Evolutionary conservation across 768 basidiomycete species (phyloP).

Genomic region (Kwoniella sp.): DNA sequence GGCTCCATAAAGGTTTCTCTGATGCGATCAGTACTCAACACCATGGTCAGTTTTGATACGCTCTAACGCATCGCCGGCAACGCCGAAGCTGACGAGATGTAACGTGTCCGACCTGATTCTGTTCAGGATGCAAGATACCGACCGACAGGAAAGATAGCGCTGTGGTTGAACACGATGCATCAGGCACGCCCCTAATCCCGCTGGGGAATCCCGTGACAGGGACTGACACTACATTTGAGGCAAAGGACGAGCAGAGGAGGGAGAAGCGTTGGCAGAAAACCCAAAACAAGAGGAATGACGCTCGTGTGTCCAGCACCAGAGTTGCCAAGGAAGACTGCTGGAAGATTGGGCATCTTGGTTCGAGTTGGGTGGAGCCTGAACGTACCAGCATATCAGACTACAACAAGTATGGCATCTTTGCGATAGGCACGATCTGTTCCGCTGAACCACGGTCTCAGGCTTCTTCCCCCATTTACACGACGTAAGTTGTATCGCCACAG

Average conservation of each 20-base stretch:
- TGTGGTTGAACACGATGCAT: too few relatives aligned
- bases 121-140: too few relatives aligned
- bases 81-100: too few relatives aligned
- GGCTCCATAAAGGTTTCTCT: too few relatives aligned
- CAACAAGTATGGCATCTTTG: constrained; percentile 17
- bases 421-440: not conserved
- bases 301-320: constrained; percentile 1
- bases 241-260: not conserved
- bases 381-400: constrained; percentile 22
- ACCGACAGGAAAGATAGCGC: too few relatives aligned
- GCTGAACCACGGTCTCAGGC: constrained; percentile 14
- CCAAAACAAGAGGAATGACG: not conserved
- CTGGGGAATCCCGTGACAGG: constrained; percentile 3
- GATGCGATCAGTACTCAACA: too few relatives aligned
- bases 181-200: not conserved
- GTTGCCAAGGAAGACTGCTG: constrained; percentile 24
- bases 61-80: too few relatives aligned
- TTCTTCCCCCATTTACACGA: constrained; percentile 33
- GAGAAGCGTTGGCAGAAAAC: not conserved
- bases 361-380: constrained; percentile 31
- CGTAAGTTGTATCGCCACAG: constrained; percentile 10
- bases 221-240: constrained; percentile 1
- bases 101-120: too few relatives aligned
- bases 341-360: constrained; percentile 25
- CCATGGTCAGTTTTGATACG: too few relatives aligned